These are phyloP conservation scores for Colletotrichum sp. DNA, from an alignment of 2,329 filamentous ascomycete species.

Conservation along the genomic window DNA sequence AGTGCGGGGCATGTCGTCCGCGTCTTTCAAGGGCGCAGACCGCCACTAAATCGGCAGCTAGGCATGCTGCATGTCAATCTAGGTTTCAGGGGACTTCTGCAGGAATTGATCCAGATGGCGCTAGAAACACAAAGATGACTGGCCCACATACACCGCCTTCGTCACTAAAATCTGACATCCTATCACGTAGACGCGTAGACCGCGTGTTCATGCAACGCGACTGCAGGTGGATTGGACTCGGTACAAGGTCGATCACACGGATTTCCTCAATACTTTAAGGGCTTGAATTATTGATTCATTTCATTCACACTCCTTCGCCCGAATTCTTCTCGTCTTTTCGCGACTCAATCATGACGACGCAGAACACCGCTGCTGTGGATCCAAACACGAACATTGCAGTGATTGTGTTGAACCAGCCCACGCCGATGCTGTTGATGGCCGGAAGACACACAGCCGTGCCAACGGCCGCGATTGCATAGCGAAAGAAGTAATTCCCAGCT, in stretches of 20 bases:
- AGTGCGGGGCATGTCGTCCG: neutral
- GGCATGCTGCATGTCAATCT: neutral
- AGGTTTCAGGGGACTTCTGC: neutral
- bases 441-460: constrained; percentile 77
- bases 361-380: neutral
- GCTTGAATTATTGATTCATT: accelerated
- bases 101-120: neutral
- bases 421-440: constrained; percentile 73
- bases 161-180: neutral
- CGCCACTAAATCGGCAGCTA: neutral
- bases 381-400: constrained; percentile 22
- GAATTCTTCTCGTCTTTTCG: neutral
- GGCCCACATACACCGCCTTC: neutral
- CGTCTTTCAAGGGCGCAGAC: neutral
- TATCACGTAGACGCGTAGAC: neutral
- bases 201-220: neutral
- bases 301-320: neutral
- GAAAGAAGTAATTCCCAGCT: constrained; percentile 79
- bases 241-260: too few species aligned
- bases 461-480: constrained; percentile 76
- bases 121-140: neutral
- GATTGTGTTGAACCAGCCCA: constrained; percentile 84
- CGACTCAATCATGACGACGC: neutral
- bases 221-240: neutral
- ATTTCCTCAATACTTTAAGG: accelerated